phyloP scores from a whole-genome alignment of 148 eudicot species.

The Amaranthus palmeri region DNA sequence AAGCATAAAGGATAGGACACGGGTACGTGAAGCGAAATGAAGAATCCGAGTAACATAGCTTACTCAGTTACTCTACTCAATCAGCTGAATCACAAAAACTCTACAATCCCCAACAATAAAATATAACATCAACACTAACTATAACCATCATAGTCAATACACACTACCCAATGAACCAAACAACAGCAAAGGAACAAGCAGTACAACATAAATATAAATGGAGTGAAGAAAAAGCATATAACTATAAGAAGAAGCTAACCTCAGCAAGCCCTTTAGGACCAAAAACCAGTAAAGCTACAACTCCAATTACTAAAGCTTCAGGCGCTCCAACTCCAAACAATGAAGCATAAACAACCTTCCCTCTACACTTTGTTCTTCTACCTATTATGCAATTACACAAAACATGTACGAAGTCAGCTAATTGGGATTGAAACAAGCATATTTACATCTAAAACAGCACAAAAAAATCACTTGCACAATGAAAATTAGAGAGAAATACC shows the following conservation, averaged over 20 bases:
- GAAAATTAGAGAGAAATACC: constrained; percentile 1
- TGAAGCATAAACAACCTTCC: constrained; percentile 74
- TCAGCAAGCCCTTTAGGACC: constrained; percentile 99
- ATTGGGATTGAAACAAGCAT: neutral
- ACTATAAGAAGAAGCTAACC: constrained; percentile 33
- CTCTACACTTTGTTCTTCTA: constrained; percentile 46
- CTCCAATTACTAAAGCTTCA: constrained; percentile 93
- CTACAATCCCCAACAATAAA: neutral
- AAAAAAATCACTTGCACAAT: neutral
- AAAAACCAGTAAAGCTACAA: constrained; percentile 92
- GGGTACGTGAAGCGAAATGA: too few relatives aligned
- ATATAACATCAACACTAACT: neutral
- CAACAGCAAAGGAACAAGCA: neutral
- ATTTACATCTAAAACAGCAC: neutral
- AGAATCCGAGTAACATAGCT: too few relatives aligned
- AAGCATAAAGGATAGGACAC: too few relatives aligned
- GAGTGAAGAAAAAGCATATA: neutral
- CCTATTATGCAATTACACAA: constrained; percentile 35
- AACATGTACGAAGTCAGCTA: neutral
- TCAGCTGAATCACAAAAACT: neutral
- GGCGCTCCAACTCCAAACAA: constrained; percentile 98
- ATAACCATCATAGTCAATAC: neutral
- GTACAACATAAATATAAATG: neutral
- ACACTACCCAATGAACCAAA: too few relatives aligned
- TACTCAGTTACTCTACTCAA: neutral